Base-by-base conservation (phyloP, 2,329 filamentous ascomycete genomes). In the Clonostachys rosea region DNA sequence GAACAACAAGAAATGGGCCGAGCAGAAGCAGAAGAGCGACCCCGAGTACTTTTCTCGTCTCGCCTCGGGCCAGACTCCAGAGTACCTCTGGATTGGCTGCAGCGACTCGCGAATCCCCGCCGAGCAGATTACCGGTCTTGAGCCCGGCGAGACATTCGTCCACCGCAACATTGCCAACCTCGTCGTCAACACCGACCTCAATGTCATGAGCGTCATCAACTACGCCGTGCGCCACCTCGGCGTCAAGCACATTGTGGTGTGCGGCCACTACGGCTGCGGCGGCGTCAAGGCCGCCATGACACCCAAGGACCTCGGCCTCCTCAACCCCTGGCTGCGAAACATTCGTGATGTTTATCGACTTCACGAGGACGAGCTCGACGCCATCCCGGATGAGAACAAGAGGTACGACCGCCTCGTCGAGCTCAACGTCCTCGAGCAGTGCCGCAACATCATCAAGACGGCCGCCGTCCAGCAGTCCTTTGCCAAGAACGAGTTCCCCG, bases 121-220 rank as follows among this genome's bases (percentile, higher is more conserved):
- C 58, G 92, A 91, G 60, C 88, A 88, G 61, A 84, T 96, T 64
- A 83, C 90, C 42, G 86, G 87, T 54, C 79, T 92, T 48, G 76
- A 87, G 61, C 89, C 91, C n/a, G 91, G 91, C 56, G 89, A 96
- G 68, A 86, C 92, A 59, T 96, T 96, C 67, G 86, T 95, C 56
- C 90, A 95, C 76, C 88, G 91, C 68, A 96, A 96, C 63, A 95
- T 96, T 66, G 91, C 90, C 70, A 96, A 96, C 74, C 78, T 95
- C 54, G 78, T 95, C 48, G 83, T 83, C 69, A 82, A 84, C 62
- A 85, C 83, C 53, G 91, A 96, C 63, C 78, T 95, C 60, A 91
- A 84, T 66, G 83, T 84, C 44, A 84, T 89, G 64, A 81, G 81
- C 63, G 90, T 95, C 58, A 89, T 96, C 68, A 84, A 94, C 63